These are phyloP conservation scores for Tothia fuscella DNA, from an alignment of 2,329 filamentous ascomycete genomes.

Conservation along the genomic window DNA sequence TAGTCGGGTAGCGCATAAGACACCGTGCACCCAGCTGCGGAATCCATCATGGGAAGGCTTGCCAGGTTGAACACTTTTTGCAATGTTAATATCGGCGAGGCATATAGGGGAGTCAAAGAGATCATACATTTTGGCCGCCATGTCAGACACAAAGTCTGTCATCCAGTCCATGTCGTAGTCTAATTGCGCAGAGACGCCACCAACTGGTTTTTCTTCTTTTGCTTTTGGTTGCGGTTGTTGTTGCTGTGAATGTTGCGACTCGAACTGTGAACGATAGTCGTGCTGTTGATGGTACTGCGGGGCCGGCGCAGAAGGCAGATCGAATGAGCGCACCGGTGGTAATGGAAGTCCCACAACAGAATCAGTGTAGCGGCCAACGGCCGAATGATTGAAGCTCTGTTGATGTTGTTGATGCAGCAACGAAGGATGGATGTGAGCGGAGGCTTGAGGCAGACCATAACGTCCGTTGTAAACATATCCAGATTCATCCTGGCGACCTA, in stretches of 20 bases:
- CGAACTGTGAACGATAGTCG: constrained; percentile 1
- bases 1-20: constrained; percentile 78
- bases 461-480: constrained; percentile 34
- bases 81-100: constrained; percentile 50
- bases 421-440: constrained; percentile 25
- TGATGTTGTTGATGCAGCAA: constrained; percentile 27
- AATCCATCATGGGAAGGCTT: constrained; percentile 58
- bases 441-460: constrained; percentile 31
- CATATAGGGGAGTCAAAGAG: constrained; percentile 42
- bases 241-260: constrained; percentile 21
- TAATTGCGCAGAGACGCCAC: constrained; percentile 84
- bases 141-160: constrained; percentile 89
- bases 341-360: constrained; percentile 2
- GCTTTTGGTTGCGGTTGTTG: constrained; percentile 28
- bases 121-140: constrained; percentile 63
- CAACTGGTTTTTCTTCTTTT: constrained; percentile 57
- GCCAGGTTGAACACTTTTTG: constrained; percentile 51
- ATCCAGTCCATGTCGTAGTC: constrained; percentile 96
- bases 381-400: constrained; percentile 26
- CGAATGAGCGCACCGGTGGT: constrained; percentile 21
- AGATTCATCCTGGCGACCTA: constrained; percentile 31
- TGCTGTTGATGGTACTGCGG: constrained; percentile 1
- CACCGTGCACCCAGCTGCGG: constrained; percentile 83
- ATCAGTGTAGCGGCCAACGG: constrained; percentile 21
- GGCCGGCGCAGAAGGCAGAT: constrained; percentile 30